Base-by-base conservation (phyloP, 345 rosid species). In the Hibiscus trionum region DNA sequence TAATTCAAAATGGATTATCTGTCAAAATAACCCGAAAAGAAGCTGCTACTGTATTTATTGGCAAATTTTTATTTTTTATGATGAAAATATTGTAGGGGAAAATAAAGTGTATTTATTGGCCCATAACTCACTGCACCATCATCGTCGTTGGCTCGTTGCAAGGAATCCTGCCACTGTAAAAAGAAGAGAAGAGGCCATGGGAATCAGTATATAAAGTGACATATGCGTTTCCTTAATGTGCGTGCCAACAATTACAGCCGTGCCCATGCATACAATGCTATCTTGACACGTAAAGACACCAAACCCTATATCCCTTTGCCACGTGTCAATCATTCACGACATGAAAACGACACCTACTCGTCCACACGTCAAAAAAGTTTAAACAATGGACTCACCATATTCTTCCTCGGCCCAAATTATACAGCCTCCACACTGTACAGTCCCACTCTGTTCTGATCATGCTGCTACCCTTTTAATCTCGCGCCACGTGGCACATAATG, bases 231-330 rank as follows among this genome's bases (percentile, higher is more conserved):
- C 31, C 71, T 77, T 55, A 56, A 21, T 2, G 1, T 15, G 24
- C 33, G 80, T 82, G 80, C 81, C 78, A 0, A 47, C 72, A 70
- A 64, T 3, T 39, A 1, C 50, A 17, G 71, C 75, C 63, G 75
- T 67, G 77, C 78, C 80, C 4, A 11, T 3, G 63, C 19, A 63
- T 14, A 15, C 11, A 49, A 8, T 66, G 57, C 1, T 39, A 19
- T 47, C 58, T 10, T 9, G 52, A 39, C 81, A 75, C 74, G 61
- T 68, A 56, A 21, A 59, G 0, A 15, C 7, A 19, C 1, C 19
- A 24, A 24, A 49, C 7, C 55, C 58, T 70, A 63, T 47, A 4
- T 0, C 56, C 19, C 67, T 27, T 17, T 2, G 58, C 71, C 79
- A 74, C 73, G 71, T 76, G 14, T 61, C 11, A 21, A 24, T 15